Conservation (phyloP, 371 early-diverging fungal genomes). For the Mucor circinelloides region DNA sequence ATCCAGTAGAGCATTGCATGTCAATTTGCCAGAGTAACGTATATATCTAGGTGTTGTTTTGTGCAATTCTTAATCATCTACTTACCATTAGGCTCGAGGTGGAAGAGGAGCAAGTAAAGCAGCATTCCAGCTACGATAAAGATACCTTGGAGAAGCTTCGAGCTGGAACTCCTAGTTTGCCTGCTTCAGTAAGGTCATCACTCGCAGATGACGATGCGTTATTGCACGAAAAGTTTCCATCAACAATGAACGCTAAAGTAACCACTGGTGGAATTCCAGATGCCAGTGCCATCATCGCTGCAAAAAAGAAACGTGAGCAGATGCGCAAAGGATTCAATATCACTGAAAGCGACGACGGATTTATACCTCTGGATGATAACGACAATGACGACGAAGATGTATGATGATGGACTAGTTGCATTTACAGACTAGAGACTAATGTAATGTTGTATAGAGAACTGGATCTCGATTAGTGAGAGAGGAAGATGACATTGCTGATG, state of each 20-base stretch:
- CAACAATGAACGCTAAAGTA: slow-evolving; percentile 26
- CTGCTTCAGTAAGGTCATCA: slow-evolving; percentile 22
- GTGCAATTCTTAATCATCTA: background rate
- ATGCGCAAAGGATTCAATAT: slow-evolving; percentile 37
- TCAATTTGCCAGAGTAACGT: slow-evolving; percentile 29
- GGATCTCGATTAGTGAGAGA: slow-evolving; percentile 52
- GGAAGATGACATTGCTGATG: slow-evolving; percentile 58
- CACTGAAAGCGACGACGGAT: slow-evolving; percentile 43
- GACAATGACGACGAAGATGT: slow-evolving; percentile 13
- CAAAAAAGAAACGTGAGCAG: slow-evolving; percentile 58
- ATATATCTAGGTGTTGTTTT: background rate
- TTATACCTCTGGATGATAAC: slow-evolving; percentile 35
- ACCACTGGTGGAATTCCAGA: slow-evolving; percentile 40
- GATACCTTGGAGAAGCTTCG: slow-evolving; percentile 37
- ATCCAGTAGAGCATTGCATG: slow-evolving; percentile 16
- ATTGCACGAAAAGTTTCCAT: slow-evolving; percentile 48
- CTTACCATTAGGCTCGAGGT: background rate
- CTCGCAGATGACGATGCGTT: slow-evolving; percentile 30
- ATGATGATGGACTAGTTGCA: background rate
- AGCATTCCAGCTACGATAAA: slow-evolving; percentile 24
- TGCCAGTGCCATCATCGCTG: slow-evolving; percentile 51
- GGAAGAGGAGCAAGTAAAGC: background rate
- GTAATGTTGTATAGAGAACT: background rate
- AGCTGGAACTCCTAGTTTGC: slow-evolving; percentile 40
- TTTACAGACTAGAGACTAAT: no score